A percentile compares a stretch with the other conserved stretches of the same genome.
phyloP scores from a whole-genome alignment of 2,329 filamentous ascomycete genomes.

The Paracamarosporium sp. region DNA sequence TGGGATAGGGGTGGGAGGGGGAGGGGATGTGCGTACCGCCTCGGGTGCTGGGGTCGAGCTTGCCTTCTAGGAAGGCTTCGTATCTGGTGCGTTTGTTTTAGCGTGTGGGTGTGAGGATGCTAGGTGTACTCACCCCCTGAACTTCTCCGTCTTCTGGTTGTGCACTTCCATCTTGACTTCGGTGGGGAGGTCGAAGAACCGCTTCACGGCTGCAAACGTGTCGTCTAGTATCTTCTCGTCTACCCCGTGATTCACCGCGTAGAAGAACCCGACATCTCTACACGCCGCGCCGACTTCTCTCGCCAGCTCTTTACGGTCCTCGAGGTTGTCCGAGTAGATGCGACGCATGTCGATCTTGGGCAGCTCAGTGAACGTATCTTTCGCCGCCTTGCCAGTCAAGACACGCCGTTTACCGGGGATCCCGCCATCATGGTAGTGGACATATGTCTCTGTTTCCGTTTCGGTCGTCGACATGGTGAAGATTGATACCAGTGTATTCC shows the following conservation, averaged over 20 bases:
- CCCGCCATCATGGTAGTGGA: constrained; percentile 41
- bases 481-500: background rate
- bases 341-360: constrained; percentile 40
- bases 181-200: constrained; percentile 38
- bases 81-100: constrained; percentile 8
- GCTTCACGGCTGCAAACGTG: constrained; percentile 36
- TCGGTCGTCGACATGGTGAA: constrained; percentile 8
- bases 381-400: constrained; percentile 30
- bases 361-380: constrained; percentile 30
- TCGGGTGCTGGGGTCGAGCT: constrained; percentile 41
- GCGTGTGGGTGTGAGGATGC: background rate
- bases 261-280: constrained; percentile 43
- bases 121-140: constrained; percentile 31
- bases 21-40: constrained; percentile 32
- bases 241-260: constrained; percentile 40
- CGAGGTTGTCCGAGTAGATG: constrained; percentile 32
- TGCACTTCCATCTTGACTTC: constrained; percentile 47
- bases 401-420: constrained; percentile 33
- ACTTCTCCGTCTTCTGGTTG: constrained; percentile 42
- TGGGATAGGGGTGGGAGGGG: background rate
- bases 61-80: constrained; percentile 45
- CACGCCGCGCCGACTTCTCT: constrained; percentile 41
- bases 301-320: constrained; percentile 33
- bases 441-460: constrained; percentile 23
- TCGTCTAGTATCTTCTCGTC: constrained; percentile 31